phyloP scores from a whole-genome alignment of 2,329 filamentous ascomycete species.

The Sporothrix pallida region DNA sequence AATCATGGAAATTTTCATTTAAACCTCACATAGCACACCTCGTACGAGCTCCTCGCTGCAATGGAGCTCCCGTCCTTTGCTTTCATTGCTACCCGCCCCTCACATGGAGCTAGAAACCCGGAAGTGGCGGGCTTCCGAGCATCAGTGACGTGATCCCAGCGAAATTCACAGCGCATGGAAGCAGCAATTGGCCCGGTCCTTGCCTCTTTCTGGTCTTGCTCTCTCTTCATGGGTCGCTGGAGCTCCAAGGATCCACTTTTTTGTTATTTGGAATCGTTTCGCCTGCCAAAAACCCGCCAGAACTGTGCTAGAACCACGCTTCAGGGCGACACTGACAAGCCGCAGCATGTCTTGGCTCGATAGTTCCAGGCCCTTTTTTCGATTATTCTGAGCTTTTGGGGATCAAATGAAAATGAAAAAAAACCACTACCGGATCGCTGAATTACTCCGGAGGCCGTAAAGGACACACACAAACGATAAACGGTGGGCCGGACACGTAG shows the following conservation, averaged over 20 bases:
- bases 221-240: too few relatives aligned
- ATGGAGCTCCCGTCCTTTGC: constrained; percentile 4
- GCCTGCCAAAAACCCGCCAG: neutral
- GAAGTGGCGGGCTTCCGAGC: constrained; percentile 6
- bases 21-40: too few relatives aligned
- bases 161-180: neutral
- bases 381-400: too few relatives aligned
- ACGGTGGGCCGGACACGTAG: neutral
- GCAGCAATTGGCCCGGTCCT: constrained; percentile 19
- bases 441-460: constrained; percentile 21
- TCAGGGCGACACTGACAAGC: neutral
- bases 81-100: neutral
- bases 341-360: constrained; percentile 10
- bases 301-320: neutral
- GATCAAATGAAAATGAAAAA: neutral
- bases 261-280: constrained; percentile 12
- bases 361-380: constrained; percentile 10
- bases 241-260: neutral
- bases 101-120: constrained; percentile 4
- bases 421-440: constrained; percentile 11
- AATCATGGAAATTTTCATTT: neutral
- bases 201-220: too few relatives aligned
- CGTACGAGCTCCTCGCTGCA: too few relatives aligned
- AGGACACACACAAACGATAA: neutral
- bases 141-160: constrained; percentile 29